Conservation (phyloP, 2,329 filamentous ascomycete genomes). For the Clarireedia hainanense region DNA sequence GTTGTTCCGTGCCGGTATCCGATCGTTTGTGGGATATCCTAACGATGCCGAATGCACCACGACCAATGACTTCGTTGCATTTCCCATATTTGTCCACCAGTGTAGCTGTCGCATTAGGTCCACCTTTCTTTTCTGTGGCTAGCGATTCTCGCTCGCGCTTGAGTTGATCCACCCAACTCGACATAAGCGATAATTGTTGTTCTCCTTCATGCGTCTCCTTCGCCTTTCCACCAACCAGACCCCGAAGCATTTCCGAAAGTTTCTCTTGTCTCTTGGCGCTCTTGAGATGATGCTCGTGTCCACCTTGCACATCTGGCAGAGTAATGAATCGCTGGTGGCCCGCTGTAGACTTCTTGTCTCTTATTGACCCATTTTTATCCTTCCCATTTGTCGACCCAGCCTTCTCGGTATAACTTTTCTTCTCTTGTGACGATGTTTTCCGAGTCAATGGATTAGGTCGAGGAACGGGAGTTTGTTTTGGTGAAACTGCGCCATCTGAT, state of each 20-base stretch:
- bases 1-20: constrained; percentile 74
- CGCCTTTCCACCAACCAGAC: constrained; percentile 73
- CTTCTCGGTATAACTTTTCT: constrained; percentile 25
- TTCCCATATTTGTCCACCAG: constrained; percentile 97
- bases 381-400: constrained; percentile 17
- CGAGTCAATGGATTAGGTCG: constrained; percentile 35
- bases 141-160: constrained; percentile 77
- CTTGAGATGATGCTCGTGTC: constrained; percentile 82
- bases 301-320: constrained; percentile 49
- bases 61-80: constrained; percentile 93
- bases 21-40: constrained; percentile 94
- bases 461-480: constrained; percentile 22
- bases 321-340: constrained; percentile 41
- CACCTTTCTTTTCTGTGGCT: constrained; percentile 68
- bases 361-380: constrained; percentile 12
- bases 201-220: constrained; percentile 57
- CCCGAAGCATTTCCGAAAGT: constrained; percentile 82
- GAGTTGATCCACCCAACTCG: constrained; percentile 90
- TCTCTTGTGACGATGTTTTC: constrained; percentile 39
- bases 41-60: constrained; percentile 94
- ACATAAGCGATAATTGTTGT: constrained; percentile 84
- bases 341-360: constrained; percentile 25
- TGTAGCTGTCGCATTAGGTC: constrained; percentile 65
- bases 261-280: constrained; percentile 91
- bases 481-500: constrained; percentile 12